phyloP scores from a whole-genome alignment of 768 basidiomycete genomes.

The Pleurotus djamor region DNA sequence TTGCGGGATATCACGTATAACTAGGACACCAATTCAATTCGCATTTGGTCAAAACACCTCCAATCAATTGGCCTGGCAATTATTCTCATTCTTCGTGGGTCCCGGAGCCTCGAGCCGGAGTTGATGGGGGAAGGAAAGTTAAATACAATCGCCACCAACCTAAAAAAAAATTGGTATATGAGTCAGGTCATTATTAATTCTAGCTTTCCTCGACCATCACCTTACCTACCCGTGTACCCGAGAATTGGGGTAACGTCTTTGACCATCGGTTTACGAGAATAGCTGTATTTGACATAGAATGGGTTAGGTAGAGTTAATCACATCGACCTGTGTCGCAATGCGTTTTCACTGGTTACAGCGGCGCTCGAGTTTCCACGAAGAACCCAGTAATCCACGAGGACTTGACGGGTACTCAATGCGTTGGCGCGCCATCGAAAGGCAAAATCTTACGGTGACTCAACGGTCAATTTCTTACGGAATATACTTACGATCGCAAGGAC shows the following conservation, averaged over 20 bases:
- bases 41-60: background rate
- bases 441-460: slow-evolving; percentile 3
- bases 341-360: background rate
- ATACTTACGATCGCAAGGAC: background rate
- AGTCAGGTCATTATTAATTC: no score
- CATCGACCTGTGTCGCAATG: background rate
- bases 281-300: slow-evolving; percentile 8
- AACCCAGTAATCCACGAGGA: background rate
- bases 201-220: background rate
- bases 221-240: background rate
- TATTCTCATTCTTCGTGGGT: background rate
- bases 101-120: slow-evolving; percentile 7
- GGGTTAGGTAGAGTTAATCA: background rate
- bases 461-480: slow-evolving; percentile 2
- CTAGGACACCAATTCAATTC: background rate
- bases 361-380: background rate
- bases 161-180: background rate
- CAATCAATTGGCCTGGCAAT: background rate
- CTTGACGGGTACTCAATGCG: background rate
- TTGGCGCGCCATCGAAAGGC: background rate
- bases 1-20: slow-evolving; percentile 6
- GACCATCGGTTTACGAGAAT: slow-evolving; percentile 1
- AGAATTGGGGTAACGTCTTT: background rate
- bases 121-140: background rate
- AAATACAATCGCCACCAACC: background rate